Conservation (phyloP, 805 yeast species). For the Nakazawaea ernobii region DNA sequence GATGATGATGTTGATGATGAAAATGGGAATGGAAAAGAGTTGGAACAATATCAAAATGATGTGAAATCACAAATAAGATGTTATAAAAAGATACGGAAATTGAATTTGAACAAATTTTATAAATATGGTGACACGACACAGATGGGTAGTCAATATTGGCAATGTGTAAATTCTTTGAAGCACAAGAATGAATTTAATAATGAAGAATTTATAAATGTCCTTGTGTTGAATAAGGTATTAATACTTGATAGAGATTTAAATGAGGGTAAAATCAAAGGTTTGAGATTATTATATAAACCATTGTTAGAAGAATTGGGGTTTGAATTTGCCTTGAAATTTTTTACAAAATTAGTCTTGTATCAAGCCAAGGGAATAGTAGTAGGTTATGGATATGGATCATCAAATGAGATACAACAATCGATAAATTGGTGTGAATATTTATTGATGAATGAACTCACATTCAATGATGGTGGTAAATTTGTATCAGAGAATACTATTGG, state of each 20-base stretch:
- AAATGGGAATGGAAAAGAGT: slow-evolving; percentile 16
- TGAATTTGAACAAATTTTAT: slow-evolving; percentile 31
- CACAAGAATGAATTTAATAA: slow-evolving; percentile 21
- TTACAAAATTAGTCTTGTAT: slow-evolving; percentile 25
- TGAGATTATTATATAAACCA: slow-evolving; percentile 40
- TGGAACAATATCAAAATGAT: slow-evolving; percentile 1
- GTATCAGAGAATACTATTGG: slow-evolving; percentile 14
- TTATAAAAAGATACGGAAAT: slow-evolving; percentile 45
- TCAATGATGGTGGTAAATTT: slow-evolving; percentile 16
- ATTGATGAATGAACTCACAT: slow-evolving; percentile 13
- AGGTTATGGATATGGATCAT: slow-evolving; percentile 14
- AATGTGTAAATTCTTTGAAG: slow-evolving; percentile 24
- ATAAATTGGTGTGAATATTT: slow-evolving; percentile 22
- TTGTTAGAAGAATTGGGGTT: slow-evolving; percentile 31
- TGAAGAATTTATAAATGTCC: slow-evolving; percentile 25
- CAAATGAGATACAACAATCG: slow-evolving; percentile 13
- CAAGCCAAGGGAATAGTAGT: slow-evolving; percentile 10
- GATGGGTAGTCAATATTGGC: slow-evolving; percentile 38
- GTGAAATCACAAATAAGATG: slow-evolving; percentile 32
- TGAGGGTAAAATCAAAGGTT: slow-evolving; percentile 25
- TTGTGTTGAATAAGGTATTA: slow-evolving; percentile 23
- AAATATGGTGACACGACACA: slow-evolving; percentile 39
- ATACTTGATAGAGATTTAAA: slow-evolving; percentile 25
- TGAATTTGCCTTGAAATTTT: slow-evolving; percentile 32
- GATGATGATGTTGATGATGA: slow-evolving; percentile 14